Evolutionary conservation across 208 protist genomes (phyloP), one percentile per base, ranked within the genome.

Genomic region (Trypanosoma melophagium): DNA sequence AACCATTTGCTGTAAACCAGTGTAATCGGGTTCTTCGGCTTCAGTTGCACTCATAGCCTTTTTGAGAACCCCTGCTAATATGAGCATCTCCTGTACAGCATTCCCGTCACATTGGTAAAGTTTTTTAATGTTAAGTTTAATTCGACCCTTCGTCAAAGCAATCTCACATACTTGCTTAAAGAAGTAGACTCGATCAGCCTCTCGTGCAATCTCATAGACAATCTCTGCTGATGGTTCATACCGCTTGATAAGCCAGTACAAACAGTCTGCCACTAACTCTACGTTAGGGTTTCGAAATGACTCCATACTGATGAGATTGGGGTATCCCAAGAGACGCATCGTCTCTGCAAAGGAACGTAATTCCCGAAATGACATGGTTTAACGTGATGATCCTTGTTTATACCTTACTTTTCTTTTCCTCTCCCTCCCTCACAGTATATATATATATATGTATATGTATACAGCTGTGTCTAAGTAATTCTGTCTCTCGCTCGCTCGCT

Each of bases 231-330:
- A 94, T 22, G 94, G 94, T 42, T 98, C 94, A 68, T 97, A 96
- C 66, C 90, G 87, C 63, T 88, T 89, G 42, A 97, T 93, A 25
- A 98, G 90, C 94, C 95, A 98, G 73, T 86, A 92, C 8, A 97
- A 72, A 24, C 93, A 91, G 62, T 98, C 92, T 0, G 93, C 93
- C 2, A 98, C 95, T 4, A 98, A 74, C 79, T 97, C 92, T 19
- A 98, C 98, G 65, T 98, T 98, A 17, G 97, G 97, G 16, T 74
- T 89, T n/a, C 95, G 84, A 76, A 99, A 98, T 16, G 96, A 98
- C 59, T 99, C 96, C 83, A 98, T 95, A 62, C 95, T 98, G 68
- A 99, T 96, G 21, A 96, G 85, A n/a, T 87, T 84, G 0, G 86
- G 89, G 69, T 99, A 99, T 22, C 96, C 97, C 52, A 99, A 84